These are phyloP conservation scores for Sporisorium reilianum DNA, from an alignment of 1,284 basidiomycete genomes.

Conservation along the genomic window DNA sequence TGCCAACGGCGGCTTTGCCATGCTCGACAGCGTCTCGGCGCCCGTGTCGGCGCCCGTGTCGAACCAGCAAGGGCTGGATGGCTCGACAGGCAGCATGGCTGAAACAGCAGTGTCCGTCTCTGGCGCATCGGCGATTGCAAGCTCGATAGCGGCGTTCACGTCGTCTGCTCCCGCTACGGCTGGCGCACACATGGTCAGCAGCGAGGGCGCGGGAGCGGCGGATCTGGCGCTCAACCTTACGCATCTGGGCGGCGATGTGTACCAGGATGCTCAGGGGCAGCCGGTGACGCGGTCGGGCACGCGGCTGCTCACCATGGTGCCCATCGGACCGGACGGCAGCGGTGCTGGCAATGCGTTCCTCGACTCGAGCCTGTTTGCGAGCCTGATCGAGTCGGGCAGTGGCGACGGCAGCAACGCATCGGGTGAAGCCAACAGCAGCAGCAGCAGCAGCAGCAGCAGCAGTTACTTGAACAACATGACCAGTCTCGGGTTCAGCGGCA, in stretches of 20 bases:
- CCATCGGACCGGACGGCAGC: slow-evolving; percentile 26
- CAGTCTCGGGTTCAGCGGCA: slow-evolving; percentile 9
- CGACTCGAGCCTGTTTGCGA: slow-evolving; percentile 31
- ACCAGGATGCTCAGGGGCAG: slow-evolving; percentile 49
- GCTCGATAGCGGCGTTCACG: slow-evolving; percentile 8
- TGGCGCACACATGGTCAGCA: neutral
- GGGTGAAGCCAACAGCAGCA: slow-evolving; percentile 1
- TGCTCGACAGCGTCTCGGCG: slow-evolving; percentile 32
- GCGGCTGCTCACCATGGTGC: slow-evolving; percentile 57
- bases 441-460: neutral
- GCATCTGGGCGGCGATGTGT: slow-evolving; percentile 56
- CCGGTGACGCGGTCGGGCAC: slow-evolving; percentile 54
- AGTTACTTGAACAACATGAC: slow-evolving; percentile 15
- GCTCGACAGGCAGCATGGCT: no score
- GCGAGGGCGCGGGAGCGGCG: neutral
- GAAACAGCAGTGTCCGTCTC: no score
- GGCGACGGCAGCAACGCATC: neutral
- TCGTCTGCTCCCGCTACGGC: slow-evolving; percentile 12
- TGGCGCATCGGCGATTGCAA: slow-evolving; percentile 12
- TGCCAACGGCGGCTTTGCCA: slow-evolving; percentile 39
- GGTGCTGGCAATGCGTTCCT: slow-evolving; percentile 27
- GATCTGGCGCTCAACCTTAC: slow-evolving; percentile 36
- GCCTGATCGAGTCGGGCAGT: slow-evolving; percentile 5
- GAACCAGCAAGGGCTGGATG: no score
- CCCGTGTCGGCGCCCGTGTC: slow-evolving; percentile 3